These are phyloP conservation scores for Xylaria flabelliformis DNA, from an alignment of 495 filamentous ascomycete species.

Conservation along the genomic window DNA sequence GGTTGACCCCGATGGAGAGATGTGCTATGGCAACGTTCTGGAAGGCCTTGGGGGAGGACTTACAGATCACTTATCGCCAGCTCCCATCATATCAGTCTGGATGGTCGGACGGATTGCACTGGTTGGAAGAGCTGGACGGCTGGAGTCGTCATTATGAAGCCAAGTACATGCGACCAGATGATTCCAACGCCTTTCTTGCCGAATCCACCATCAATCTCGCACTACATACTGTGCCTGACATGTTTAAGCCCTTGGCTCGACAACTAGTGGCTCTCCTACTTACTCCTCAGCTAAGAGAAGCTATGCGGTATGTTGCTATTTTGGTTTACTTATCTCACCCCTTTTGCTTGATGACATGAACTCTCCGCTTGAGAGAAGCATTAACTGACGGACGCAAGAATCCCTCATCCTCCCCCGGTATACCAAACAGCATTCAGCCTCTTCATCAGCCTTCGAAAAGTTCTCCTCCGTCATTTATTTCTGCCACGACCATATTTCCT, in stretches of 20 bases:
- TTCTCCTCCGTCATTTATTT: not conserved
- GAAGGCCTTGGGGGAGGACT: conserved; percentile 49
- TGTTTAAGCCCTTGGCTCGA: conserved; percentile 49
- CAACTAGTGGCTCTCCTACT: conserved; percentile 62
- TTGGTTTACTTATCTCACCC: not conserved
- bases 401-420: not conserved
- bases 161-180: conserved; percentile 61
- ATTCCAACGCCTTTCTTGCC: conserved; percentile 59
- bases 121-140: conserved; percentile 60
- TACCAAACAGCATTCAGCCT: not conserved
- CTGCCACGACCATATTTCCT: not conserved
- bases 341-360: not conserved
- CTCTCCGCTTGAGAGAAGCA: not conserved
- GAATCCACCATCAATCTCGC: conserved; percentile 61
- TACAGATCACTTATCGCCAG: conserved; percentile 48
- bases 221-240: conserved; percentile 57
- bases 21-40: conserved; percentile 52
- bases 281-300: conserved; percentile 61
- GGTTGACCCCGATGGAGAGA: conserved; percentile 48
- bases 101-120: conserved; percentile 60
- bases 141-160: conserved; percentile 63
- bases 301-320: conserved; percentile 61
- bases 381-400: not conserved
- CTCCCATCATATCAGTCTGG: conserved; percentile 43
- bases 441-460: not conserved